These are phyloP conservation scores for Calycina marina DNA, from an alignment of 2,329 filamentous ascomycete species.

Conservation along the genomic window DNA sequence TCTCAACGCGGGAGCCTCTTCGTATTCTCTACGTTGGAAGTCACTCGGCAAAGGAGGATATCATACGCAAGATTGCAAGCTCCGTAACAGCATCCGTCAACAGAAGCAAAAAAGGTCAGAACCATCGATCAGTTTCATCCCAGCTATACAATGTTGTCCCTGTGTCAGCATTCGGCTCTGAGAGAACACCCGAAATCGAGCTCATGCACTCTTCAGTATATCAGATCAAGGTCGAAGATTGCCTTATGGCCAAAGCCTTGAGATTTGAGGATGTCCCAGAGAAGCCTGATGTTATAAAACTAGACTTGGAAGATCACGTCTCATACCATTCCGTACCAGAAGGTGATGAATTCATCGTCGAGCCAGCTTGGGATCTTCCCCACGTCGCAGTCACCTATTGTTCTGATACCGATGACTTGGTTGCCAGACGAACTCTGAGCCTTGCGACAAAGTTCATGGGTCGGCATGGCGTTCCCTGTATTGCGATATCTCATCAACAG, in stretches of 20 bases:
- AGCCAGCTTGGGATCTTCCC: slow-evolving; percentile 31
- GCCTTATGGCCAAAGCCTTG: slow-evolving; percentile 26
- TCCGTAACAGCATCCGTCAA: slow-evolving; percentile 29
- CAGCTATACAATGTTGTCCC: slow-evolving; percentile 37
- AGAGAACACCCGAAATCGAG: slow-evolving; percentile 32
- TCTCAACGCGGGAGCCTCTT: slow-evolving; percentile 31
- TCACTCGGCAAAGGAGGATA: slow-evolving; percentile 26
- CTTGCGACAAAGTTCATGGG: slow-evolving; percentile 32
- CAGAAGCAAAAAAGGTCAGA: slow-evolving; percentile 19
- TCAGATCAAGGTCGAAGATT: slow-evolving; percentile 36
- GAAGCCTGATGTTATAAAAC: slow-evolving; percentile 27
- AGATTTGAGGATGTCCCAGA: slow-evolving; percentile 20
- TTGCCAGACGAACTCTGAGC: slow-evolving; percentile 26
- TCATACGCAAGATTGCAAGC: slow-evolving; percentile 33
- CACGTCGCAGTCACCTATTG: slow-evolving; percentile 36
- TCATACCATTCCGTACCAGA: slow-evolving; percentile 24
- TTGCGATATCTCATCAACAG: slow-evolving; percentile 33
- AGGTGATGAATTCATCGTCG: slow-evolving; percentile 24
- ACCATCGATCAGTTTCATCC: slow-evolving; percentile 23
- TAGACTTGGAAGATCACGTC: slow-evolving; percentile 23
- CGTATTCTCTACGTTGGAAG: slow-evolving; percentile 35
- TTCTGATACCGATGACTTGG: slow-evolving; percentile 28
- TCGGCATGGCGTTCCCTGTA: slow-evolving; percentile 31
- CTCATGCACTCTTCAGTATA: slow-evolving; percentile 35
- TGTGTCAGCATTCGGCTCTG: slow-evolving; percentile 32